These are phyloP conservation scores for Lasiosphaeris hirsuta DNA, from an alignment of 495 filamentous ascomycete genomes.

Conservation along the genomic window DNA sequence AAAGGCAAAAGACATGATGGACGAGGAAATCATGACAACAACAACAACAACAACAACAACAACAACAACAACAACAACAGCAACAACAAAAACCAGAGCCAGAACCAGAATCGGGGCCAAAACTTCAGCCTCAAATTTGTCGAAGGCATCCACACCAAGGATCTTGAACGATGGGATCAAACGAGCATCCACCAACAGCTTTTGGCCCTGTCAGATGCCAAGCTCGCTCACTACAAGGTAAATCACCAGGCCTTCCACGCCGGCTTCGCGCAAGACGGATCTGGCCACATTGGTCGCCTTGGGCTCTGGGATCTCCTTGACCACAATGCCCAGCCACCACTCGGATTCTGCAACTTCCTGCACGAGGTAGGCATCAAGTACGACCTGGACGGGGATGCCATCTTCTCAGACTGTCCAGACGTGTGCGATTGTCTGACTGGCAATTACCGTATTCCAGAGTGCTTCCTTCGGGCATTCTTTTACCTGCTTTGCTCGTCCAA, in stretches of 20 bases:
- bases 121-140: background rate
- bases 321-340: background rate
- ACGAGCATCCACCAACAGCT: background rate
- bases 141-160: background rate
- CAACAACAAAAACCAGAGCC: background rate
- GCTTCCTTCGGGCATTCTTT: slow-evolving; percentile 9
- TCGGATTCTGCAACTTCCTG: background rate
- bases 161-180: background rate
- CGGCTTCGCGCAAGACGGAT: background rate
- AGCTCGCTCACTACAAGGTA: background rate
- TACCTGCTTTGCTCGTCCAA: background rate
- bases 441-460: slow-evolving; percentile 3
- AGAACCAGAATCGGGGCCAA: background rate
- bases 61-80: slow-evolving; percentile 7
- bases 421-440: slow-evolving; percentile 2
- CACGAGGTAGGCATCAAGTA: background rate
- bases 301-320: slow-evolving; percentile 3
- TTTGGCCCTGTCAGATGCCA: background rate
- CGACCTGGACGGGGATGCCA: background rate
- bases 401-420: background rate
- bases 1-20: background rate
- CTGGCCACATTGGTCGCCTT: background rate
- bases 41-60: slow-evolving; percentile 4
- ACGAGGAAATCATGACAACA: background rate
- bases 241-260: background rate